These are phyloP conservation scores for Fonsecaea pugnacius DNA, from an alignment of 2,329 filamentous ascomycete genomes.

Conservation along the genomic window DNA sequence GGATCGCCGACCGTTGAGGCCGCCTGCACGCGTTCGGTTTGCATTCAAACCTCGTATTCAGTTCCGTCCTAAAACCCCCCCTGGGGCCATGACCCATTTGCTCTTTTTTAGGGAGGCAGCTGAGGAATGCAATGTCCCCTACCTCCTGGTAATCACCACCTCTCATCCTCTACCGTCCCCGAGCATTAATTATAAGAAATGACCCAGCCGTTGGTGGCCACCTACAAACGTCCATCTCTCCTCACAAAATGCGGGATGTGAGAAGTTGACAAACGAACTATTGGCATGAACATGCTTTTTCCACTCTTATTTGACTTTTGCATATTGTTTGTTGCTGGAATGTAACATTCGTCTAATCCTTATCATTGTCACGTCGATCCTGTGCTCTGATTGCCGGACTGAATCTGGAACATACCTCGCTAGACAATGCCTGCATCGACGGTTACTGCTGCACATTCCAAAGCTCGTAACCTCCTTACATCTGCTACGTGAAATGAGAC, in stretches of 20 bases:
- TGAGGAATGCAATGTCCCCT: neutral
- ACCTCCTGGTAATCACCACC: too few relatives aligned
- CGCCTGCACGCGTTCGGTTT: neutral
- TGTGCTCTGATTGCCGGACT: neutral
- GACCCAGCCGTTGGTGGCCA: constrained; percentile 3
- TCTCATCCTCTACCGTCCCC: neutral
- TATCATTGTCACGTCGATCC: constrained; percentile 7
- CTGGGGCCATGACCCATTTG: neutral
- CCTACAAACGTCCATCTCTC: neutral
- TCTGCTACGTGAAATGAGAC: constrained; percentile 7
- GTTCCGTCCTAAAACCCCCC: neutral
- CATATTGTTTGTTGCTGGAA: constrained; percentile 1
- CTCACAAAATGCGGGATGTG: neutral
- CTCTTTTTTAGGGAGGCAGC: neutral
- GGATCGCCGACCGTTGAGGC: constrained; percentile 1
- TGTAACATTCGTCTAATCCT: constrained; percentile 4
- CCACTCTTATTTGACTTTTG: neutral
- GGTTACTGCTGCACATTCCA: constrained; percentile 24
- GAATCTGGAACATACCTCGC: neutral
- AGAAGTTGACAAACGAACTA: neutral
- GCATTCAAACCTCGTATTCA: constrained; percentile 16
- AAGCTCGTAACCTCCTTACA: constrained; percentile 9
- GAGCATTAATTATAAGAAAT: constrained; percentile 8
- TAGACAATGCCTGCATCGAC: constrained; percentile 16
- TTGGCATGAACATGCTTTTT: constrained; percentile 12